Conservation (phyloP, 306 rosid species). For the Gastrolobium villosum region DNA sequence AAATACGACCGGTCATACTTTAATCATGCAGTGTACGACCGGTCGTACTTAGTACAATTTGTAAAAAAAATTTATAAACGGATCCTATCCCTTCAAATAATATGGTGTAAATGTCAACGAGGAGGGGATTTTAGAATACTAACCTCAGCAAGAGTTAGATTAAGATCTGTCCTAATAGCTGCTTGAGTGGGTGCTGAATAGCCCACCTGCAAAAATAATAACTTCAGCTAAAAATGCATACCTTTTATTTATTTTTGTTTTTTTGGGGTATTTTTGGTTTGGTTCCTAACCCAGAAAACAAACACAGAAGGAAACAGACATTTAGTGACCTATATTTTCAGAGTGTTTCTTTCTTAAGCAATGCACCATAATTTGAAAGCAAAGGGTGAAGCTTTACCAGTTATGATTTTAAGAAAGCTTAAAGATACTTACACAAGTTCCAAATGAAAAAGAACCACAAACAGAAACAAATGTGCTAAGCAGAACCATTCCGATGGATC, state of each 20-base stretch:
- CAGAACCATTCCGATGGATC: constrained; percentile 73
- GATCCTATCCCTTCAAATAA: too few relatives aligned
- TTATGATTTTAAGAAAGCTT: neutral
- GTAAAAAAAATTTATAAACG: too few relatives aligned
- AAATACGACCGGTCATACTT: too few relatives aligned
- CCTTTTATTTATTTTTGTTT: constrained; percentile 5
- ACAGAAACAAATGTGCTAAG: constrained; percentile 79
- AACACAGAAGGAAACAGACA: constrained; percentile 37
- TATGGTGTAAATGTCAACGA: constrained; percentile 20
- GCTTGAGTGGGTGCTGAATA: constrained; percentile 65
- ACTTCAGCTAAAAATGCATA: constrained; percentile 44
- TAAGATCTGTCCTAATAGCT: constrained; percentile 53
- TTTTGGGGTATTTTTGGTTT: constrained; percentile 24
- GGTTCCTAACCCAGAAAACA: constrained; percentile 42
- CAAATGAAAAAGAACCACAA: constrained; percentile 82
- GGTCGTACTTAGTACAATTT: too few relatives aligned
- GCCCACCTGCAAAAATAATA: constrained; percentile 61
- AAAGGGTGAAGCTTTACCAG: neutral
- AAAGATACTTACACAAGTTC: constrained; percentile 76
- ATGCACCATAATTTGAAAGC: neutral
- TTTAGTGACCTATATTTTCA: too few relatives aligned
- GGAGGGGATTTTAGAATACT: constrained; percentile 13
- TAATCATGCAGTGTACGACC: too few relatives aligned
- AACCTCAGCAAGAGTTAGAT: constrained; percentile 57
- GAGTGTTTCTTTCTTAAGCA: too few relatives aligned